Evolutionary conservation across 1,139 yeast species (phyloP), one percentile per base, ranked within the genome.

Genomic region (Taphrina pruni): DNA sequence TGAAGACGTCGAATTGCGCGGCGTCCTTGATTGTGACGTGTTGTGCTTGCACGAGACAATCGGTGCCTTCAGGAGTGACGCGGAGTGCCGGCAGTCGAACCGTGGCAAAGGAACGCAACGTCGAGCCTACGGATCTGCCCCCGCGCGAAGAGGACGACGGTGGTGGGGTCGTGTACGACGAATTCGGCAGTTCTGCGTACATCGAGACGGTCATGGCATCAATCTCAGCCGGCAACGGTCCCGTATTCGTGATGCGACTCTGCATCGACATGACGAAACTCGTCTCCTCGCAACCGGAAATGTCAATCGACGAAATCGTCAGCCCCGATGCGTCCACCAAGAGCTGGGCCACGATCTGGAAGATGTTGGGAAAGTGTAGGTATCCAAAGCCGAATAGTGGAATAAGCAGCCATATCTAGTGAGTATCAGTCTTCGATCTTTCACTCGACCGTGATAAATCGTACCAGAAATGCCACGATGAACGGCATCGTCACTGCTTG

Each of bases 201-300:
- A 56, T 39, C 14, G 46, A 38, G 6, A 56, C 50, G 8, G 50
- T 38, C 60, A 56, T 56, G 36, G 50, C 35, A 17, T 56, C 60
- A 20, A 56, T 56, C 8, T 20, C n/a, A 9, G 60, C 60, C n/a
- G 60, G 50, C 36, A 56, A 12, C 12, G 60, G 60, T n/a, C 60
- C 60, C 8, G 60, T 41, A 39, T 56, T 56, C 12, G 50, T 41
- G 50, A 56, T 56, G 8, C 20, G 7, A 20, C 43, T 21, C 17
- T 9, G 17, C 60, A 56, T 38, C 20, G 60, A 56, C 50, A 56
- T 32, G 17, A 9, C n/a, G 35, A 56, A 56, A 6, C 50, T 32
- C 14, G 26, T 8, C 6, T 38, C 50, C 50, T 56, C 50, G n/a
- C 60, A 56, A 2, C 39, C 50, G 35, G 50, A 8, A 20, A 56